Evolutionary conservation across 768 basidiomycete species (phyloP).

Genomic region (Agaricus bisporus): DNA sequence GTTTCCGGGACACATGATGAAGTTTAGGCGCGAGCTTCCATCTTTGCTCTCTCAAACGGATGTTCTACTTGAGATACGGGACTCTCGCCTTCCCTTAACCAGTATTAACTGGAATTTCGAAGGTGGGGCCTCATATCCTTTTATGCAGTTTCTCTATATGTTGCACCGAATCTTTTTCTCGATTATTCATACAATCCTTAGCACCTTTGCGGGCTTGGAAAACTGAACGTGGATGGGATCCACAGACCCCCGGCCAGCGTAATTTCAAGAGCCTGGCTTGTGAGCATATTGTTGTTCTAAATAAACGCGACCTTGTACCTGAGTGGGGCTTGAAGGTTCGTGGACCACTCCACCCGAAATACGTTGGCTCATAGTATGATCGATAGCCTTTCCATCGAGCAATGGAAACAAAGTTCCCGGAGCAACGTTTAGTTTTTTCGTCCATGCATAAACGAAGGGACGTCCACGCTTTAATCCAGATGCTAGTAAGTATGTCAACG

Average conservation of each 20-base stretch:
- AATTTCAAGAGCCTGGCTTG: slow-evolving; percentile 43
- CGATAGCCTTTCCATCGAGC: slow-evolving; percentile 66
- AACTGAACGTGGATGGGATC: slow-evolving; percentile 56
- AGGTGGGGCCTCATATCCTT: slow-evolving; percentile 37
- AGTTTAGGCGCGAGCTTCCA: slow-evolving; percentile 75
- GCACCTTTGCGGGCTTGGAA: slow-evolving; percentile 66
- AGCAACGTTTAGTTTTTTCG: slow-evolving; percentile 63
- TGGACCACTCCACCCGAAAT: slow-evolving; percentile 2
- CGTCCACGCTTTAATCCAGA: slow-evolving; percentile 55
- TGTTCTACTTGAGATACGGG: slow-evolving; percentile 91
- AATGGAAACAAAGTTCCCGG: slow-evolving; percentile 66
- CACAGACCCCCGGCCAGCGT: slow-evolving; percentile 32
- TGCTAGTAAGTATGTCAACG: slow-evolving; percentile 66
- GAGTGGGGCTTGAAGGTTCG: slow-evolving; percentile 82
- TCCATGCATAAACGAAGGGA: slow-evolving; percentile 65
- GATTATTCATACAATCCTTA: slow-evolving; percentile 22
- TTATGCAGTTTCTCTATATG: too few relatives aligned
- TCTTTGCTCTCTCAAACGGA: slow-evolving; percentile 74
- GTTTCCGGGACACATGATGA: slow-evolving; percentile 96
- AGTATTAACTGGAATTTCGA: slow-evolving; percentile 91
- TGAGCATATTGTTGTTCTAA: slow-evolving; percentile 86
- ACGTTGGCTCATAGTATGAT: slow-evolving; percentile 11
- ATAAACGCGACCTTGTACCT: slow-evolving; percentile 89
- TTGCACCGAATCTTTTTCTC: background rate
- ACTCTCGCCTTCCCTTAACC: slow-evolving; percentile 88